Conservation (phyloP, 1,284 basidiomycete species). For the Cutaneotrichosporon dermatis region DNA sequence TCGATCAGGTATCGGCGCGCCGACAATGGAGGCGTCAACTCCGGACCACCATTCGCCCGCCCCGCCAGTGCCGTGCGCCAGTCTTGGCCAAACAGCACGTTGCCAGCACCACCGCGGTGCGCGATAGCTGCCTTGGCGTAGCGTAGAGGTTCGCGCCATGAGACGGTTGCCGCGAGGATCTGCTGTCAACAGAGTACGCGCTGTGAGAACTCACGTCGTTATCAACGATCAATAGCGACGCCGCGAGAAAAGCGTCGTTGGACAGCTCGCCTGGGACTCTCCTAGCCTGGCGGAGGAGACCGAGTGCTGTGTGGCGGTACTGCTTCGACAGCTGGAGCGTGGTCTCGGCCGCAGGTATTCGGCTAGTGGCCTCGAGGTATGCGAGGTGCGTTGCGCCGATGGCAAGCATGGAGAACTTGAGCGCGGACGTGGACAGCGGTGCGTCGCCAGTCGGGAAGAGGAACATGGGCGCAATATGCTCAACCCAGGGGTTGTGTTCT, state of each 20-base stretch:
- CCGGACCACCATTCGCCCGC: constrained; percentile 2
- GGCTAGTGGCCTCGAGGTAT: constrained; percentile 17
- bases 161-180: constrained; percentile 30
- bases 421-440: constrained; percentile 26
- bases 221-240: constrained; percentile 24
- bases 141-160: constrained; percentile 36
- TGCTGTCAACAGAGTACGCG: not conserved
- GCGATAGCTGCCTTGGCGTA: constrained; percentile 26
- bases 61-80: constrained; percentile 10
- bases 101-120: constrained; percentile 30
- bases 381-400: constrained; percentile 34
- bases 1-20: constrained; percentile 29
- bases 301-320: constrained; percentile 27
- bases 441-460: constrained; percentile 31
- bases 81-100: constrained; percentile 26
- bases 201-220: constrained; percentile 26
- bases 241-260: constrained; percentile 33
- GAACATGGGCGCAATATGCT: constrained; percentile 37
- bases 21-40: constrained; percentile 1
- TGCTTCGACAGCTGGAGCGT: constrained; percentile 21
- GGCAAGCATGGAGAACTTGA: constrained; percentile 33
- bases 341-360: constrained; percentile 9
- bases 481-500: constrained; percentile 40
- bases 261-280: constrained; percentile 23
- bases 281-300: constrained; percentile 28